Percentiles rank a stretch among this genome's conserved stretches.
Evolutionary conservation across 495 filamentous ascomycete genomes (phyloP).

Genomic region (Lineolata rhizophorae): DNA sequence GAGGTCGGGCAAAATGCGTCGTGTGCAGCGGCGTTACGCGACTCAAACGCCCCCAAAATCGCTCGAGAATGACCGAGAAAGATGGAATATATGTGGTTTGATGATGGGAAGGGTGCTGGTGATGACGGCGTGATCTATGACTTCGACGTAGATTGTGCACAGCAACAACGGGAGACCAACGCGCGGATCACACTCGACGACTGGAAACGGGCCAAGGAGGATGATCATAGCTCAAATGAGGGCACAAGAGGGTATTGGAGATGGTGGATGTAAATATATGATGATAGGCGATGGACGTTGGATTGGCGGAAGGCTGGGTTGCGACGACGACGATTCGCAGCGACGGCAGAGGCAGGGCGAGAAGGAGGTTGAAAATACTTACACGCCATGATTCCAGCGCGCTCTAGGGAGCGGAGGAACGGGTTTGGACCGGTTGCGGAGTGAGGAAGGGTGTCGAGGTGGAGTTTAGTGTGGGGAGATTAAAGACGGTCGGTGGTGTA

Average conservation of each 20-base stretch:
- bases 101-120: slow-evolving; percentile 5
- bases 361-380: slow-evolving; percentile 8
- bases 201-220: no score
- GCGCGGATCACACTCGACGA: no score
- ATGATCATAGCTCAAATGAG: no score
- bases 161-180: no score
- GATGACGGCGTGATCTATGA: slow-evolving; percentile 12
- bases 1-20: slow-evolving; percentile 8
- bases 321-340: no score
- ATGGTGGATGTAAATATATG: slow-evolving; percentile 7
- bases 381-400: slow-evolving; percentile 17
- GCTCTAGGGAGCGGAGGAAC: slow-evolving; percentile 6
- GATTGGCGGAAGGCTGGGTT: no score
- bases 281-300: slow-evolving; percentile 10
- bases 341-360: no score
- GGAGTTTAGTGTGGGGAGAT: no score
- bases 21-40: slow-evolving; percentile 12
- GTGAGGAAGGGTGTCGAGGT: no score
- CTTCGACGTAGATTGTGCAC: no score
- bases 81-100: slow-evolving; percentile 5
- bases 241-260: no score
- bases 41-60: slow-evolving; percentile 11
- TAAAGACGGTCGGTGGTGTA: no score
- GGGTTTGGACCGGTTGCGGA: background rate
- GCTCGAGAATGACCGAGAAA: slow-evolving; percentile 3